Base-by-base conservation (phyloP, 1,284 basidiomycete genomes). In the Ceratobasidium sp. region DNA sequence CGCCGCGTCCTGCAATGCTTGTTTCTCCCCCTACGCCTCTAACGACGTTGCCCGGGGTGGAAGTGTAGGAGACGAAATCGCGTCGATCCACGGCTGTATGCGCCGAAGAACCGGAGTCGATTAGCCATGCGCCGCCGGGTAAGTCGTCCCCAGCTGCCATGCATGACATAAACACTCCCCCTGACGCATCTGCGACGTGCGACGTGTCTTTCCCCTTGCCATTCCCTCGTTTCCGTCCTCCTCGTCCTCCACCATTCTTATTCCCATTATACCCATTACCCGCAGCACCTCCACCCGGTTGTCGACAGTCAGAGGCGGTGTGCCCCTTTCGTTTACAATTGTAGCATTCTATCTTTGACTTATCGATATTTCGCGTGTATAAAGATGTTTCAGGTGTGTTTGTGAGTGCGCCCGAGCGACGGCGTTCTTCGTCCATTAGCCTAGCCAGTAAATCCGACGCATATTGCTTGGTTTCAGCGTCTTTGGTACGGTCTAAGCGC, bases 311-410 rank as follows among this genome's bases (percentile, higher is more conserved):
- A 1, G 21, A 11, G 16, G 28, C 16, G 13, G 18, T 21, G 14
- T 58, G 55, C 16, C 55, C 55, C 13, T 58, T 58, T 21, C 41
- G 35, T 21, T 41, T 41, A 13, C 55, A 58, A 21, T 58, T 58
- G 35, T 35, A 30, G 32, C 55, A 58, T 18, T 28, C 18, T 6
- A 3, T 38, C 8, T 23, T 14, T 28, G 21, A 3, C 9, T 41
- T 41, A 30, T 55, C n/a, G 32, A 38, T 7, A n/a, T 30, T 21
- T 4, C 23, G 11, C 1, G 55, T 1, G 35, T n/a, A 35, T 11
- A 58, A 18, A 4, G 32, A 2, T 13, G 30, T 21, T 14, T 58
- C 55, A 8, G 32, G 21, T 3, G 26, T 11, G 32, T 5, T 58
- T 9, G 30, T 58, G 13, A 30, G 26, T 18, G 5, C 32, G 11